These are phyloP conservation scores for Gamsiella multidivaricata DNA, from an alignment of 192 early-diverging fungal species.

Conservation along the genomic window DNA sequence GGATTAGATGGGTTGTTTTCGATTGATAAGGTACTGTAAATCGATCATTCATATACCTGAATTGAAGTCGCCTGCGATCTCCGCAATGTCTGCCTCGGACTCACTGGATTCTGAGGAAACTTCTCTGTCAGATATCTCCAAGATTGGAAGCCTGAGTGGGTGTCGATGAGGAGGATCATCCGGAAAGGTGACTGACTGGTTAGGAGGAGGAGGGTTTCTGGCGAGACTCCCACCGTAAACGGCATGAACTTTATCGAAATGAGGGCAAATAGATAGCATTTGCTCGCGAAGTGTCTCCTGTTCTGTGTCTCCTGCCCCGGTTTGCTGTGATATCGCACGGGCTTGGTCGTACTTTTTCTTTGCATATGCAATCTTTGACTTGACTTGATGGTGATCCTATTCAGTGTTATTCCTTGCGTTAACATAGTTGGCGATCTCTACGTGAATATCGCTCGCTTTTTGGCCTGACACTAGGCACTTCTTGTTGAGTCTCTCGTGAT, in stretches of 20 bases:
- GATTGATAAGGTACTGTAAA: too few species aligned
- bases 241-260: neutral
- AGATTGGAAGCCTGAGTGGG: neutral
- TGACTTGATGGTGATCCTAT: neutral
- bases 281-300: neutral
- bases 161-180: neutral
- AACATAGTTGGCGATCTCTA: neutral
- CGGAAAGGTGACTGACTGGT: neutral
- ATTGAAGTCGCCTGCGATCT: too few species aligned
- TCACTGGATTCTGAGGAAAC: too few species aligned
- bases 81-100: too few species aligned
- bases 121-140: neutral
- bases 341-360: constrained; percentile 4
- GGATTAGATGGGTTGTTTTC: too few species aligned
- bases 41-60: too few species aligned
- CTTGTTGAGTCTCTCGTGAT: too few species aligned
- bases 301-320: neutral
- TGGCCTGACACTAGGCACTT: neutral
- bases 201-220: neutral
- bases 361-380: constrained; percentile 1
- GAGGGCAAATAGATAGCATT: neutral
- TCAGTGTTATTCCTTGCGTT: neutral
- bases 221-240: neutral
- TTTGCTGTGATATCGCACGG: neutral
- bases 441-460: neutral